Evolutionary conservation across 2,329 filamentous ascomycete genomes (phyloP), one percentile per base, ranked within the genome.

Genomic region (Calonectria naviculata): DNA sequence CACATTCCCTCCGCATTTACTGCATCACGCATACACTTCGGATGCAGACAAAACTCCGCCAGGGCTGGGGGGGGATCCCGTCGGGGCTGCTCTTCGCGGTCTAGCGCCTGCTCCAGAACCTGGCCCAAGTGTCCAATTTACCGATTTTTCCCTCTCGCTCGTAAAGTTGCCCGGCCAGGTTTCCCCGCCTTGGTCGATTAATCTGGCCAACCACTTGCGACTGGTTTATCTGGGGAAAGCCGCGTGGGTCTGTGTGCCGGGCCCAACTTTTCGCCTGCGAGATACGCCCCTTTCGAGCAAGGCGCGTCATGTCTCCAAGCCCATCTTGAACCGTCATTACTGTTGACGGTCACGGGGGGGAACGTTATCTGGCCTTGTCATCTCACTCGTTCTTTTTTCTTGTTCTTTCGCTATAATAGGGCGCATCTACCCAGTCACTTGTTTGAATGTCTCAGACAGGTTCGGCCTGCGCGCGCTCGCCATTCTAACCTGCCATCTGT

Each of bases 151-250:
- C 31, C 9, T 46, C 24, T 47, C 36, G 26, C 21, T 46, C 21
- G 41, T n/a, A 64, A 12, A 36, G 17, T 29, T 44, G 31, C 46
- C 34, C 24, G 36, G 62, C 47, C 28, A 42, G 62, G 62, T 52
- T 65, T 65, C 62, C 62, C 62, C 62, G 46, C 56, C 52, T 61
- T 69, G 15, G 66, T 71, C 70, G 70, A 71, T 69, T 71, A 71
- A 69, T 68, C 54, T 65, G 38, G 3, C 66, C 70, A 71, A 71
- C 65, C 52, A 69, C 2, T 21, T 17, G 13, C 28, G 15, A 5
- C 17, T 3, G 6, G 19, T 41, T 28, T 36, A 38, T 69, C 70
- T 62, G 44, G 66, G 60, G 66, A 65, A 54, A 24, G 31, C 29
- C 52, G 31, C 13, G 52, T 38, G 52, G 52, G 52, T 38, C 52